Percentiles rank a stretch among this genome's conserved stretches.
Conservation (phyloP, 2,329 filamentous ascomycete species). For the Hypoxylon sp. region DNA sequence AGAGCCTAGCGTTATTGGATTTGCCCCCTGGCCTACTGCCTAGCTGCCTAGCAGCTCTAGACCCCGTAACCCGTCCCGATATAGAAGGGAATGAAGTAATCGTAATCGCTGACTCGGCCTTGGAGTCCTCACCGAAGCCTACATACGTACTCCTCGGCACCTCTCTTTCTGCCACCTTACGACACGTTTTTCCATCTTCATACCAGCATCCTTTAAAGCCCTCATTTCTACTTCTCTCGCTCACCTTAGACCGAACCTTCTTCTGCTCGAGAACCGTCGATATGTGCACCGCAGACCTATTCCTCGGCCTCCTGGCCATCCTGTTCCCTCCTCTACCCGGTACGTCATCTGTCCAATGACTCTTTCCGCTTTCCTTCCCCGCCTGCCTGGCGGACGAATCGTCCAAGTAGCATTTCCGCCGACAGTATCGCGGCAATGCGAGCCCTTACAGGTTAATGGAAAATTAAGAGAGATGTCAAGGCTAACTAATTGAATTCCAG, state of each 20-base stretch:
- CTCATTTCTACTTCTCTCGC: neutral
- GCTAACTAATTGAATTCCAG: slow-evolving; percentile 57
- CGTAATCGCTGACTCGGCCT: no score
- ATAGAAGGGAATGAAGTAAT: no score
- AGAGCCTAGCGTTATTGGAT: no score
- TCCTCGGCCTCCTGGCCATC: slow-evolving; percentile 69
- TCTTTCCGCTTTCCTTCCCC: neutral
- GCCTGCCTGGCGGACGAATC: slow-evolving; percentile 40
- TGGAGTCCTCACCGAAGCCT: slow-evolving; percentile 8
- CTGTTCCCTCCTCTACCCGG: slow-evolving; percentile 71
- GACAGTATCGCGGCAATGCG: slow-evolving; percentile 1
- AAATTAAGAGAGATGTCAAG: neutral
- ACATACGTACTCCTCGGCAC: neutral
- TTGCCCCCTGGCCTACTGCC: no score
- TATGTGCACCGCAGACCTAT: slow-evolving; percentile 70
- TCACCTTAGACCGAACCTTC: neutral
- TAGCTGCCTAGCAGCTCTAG: no score
- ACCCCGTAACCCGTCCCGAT: no score
- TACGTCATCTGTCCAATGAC: slow-evolving; percentile 50
- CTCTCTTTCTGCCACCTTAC: slow-evolving; percentile 14
- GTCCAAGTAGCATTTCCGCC: slow-evolving; percentile 2
- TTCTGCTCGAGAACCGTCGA: slow-evolving; percentile 1
- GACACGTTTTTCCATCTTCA: neutral
- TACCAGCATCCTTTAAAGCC: neutral
- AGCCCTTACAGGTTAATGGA: neutral